These are phyloP conservation scores for Erythrobasidium hasegawianum DNA, from an alignment of 1,284 basidiomycete genomes.

Conservation along the genomic window DNA sequence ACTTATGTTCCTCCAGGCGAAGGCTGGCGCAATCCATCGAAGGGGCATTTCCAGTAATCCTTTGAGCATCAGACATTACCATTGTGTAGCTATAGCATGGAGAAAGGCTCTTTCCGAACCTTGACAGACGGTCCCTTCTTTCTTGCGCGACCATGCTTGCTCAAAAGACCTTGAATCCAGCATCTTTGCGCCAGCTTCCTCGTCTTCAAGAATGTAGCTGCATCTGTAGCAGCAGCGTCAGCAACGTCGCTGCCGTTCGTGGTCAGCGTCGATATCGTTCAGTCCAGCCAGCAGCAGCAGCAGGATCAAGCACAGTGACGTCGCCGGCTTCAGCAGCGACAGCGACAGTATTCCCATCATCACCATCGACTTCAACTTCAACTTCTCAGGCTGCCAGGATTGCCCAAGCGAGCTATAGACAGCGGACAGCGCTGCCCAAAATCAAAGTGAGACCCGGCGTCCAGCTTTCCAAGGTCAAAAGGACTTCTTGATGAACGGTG, in stretches of 20 bases:
- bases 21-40: background rate
- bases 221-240: background rate
- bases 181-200: background rate
- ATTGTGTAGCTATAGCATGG: background rate
- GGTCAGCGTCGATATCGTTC: background rate
- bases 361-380: background rate
- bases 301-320: too few species aligned
- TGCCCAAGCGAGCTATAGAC: slow-evolving; percentile 18
- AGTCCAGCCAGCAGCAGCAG: background rate
- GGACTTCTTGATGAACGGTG: too few species aligned
- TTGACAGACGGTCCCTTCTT: too few species aligned
- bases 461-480: too few species aligned
- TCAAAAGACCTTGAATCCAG: background rate
- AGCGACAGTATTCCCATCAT: background rate
- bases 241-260: too few species aligned
- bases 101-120: too few species aligned
- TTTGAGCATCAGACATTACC: background rate
- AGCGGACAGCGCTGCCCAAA: slow-evolving; percentile 23
- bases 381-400: slow-evolving; percentile 9
- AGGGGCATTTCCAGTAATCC: background rate
- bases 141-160: too few species aligned
- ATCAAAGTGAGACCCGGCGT: slow-evolving; percentile 31
- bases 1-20: too few species aligned
- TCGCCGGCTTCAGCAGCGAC: background rate
- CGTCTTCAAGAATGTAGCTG: background rate